phyloP scores from a whole-genome alignment of 192 early-diverging fungal genomes.

The Chytriomyces hyalinus region DNA sequence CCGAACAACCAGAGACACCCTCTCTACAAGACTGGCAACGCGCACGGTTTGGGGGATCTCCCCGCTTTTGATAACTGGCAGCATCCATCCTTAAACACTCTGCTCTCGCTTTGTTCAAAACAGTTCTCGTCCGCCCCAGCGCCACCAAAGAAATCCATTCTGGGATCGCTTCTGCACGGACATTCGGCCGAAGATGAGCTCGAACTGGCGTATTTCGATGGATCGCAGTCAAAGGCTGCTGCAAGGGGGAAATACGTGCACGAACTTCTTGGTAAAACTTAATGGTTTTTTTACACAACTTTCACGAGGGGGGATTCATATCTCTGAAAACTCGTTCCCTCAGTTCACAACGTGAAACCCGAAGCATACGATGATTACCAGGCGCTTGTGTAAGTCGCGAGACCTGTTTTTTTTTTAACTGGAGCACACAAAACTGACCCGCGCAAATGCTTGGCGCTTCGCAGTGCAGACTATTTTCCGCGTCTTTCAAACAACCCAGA shows the following conservation, averaged over 20 bases:
- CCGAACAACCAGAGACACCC: too few relatives aligned
- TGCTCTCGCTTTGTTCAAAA: neutral
- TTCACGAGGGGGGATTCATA: neutral
- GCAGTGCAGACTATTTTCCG: constrained; percentile 76
- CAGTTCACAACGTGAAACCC: constrained; percentile 83
- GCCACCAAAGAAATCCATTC: constrained; percentile 46
- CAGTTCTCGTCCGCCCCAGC: neutral
- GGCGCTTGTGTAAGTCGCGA: constrained; percentile 55
- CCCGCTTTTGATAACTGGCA: too few relatives aligned
- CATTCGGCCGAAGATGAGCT: neutral
- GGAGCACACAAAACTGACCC: too few relatives aligned
- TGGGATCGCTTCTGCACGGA: constrained; percentile 73
- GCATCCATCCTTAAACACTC: too few relatives aligned
- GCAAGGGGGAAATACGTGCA: constrained; percentile 84
- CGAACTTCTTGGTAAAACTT: constrained; percentile 76
- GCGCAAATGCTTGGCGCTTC: neutral
- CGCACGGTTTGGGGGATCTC: neutral
- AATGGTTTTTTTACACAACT: neutral
- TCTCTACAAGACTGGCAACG: too few relatives aligned
- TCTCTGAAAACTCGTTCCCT: constrained; percentile 16
- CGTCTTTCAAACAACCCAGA: constrained; percentile 75
- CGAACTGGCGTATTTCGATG: constrained; percentile 37
- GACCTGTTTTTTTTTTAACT: neutral
- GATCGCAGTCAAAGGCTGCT: constrained; percentile 61
- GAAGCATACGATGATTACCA: constrained; percentile 87